A percentile compares a stretch with the other conserved stretches of the same genome.
phyloP scores from a whole-genome alignment of 176 grass and related monocot species.

The Aegilops umbellulata region DNA sequence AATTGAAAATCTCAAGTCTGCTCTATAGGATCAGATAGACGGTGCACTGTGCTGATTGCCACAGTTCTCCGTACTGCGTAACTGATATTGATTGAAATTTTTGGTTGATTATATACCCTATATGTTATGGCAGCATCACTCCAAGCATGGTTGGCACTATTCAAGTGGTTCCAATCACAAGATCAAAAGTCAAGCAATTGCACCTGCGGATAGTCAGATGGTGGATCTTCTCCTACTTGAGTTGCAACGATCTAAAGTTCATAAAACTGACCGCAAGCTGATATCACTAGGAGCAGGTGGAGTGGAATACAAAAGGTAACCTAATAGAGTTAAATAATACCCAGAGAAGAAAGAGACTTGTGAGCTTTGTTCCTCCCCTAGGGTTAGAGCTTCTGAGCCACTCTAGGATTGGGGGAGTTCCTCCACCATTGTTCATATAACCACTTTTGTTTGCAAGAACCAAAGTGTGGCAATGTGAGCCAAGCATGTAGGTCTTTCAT shows the following conservation, averaged over 20 bases:
- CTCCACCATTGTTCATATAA: not conserved
- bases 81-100: not conserved
- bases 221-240: slow-evolving; percentile 8
- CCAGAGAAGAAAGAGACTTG: not conserved
- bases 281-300: not conserved
- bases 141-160: not conserved
- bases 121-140: not conserved
- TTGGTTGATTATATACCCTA: not conserved
- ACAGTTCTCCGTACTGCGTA: not conserved
- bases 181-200: not conserved
- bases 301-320: not conserved
- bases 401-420: not conserved
- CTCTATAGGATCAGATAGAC: not conserved
- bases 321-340: no score
- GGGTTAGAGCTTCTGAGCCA: not conserved
- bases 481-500: not conserved
- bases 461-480: no score
- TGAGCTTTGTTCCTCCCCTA: not conserved
- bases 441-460: no score
- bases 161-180: not conserved
- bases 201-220: not conserved
- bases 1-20: not conserved
- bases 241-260: not conserved
- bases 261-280: not conserved
- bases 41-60: not conserved